These are phyloP conservation scores for Pseudonitzschia multistriata DNA, from an alignment of 108 stramenopile genomes.

Conservation along the genomic window DNA sequence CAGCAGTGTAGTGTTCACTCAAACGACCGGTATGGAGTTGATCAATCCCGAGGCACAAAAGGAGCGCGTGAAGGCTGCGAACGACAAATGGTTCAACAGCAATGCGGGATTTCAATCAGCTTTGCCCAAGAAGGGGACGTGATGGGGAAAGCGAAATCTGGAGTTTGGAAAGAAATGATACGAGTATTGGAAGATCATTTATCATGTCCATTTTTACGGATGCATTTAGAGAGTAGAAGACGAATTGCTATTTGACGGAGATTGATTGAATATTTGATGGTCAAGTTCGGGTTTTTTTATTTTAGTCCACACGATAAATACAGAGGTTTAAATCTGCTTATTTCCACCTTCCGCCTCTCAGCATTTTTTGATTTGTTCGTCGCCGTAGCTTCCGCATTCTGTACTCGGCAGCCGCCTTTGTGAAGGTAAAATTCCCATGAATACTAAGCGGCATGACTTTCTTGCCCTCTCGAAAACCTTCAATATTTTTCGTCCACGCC, in stretches of 20 bases:
- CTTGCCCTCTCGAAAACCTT: constrained; percentile 52
- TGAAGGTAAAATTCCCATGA: constrained; percentile 56
- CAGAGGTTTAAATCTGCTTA: background rate
- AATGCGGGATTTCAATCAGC: constrained; percentile 86
- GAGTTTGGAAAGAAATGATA: background rate
- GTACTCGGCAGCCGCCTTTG: constrained; percentile 63
- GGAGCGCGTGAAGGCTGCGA: constrained; percentile 66
- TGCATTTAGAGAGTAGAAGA: too few relatives aligned
- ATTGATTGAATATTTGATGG: too few relatives aligned
- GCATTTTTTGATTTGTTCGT: constrained; percentile 50
- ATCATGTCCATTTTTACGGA: too few relatives aligned
- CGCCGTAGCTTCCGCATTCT: constrained; percentile 67
- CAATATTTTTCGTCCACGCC: constrained; percentile 66
- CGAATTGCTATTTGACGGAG: too few relatives aligned
- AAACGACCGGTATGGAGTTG: constrained; percentile 79
- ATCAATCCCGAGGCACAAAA: constrained; percentile 85
- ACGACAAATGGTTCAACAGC: constrained; percentile 87
- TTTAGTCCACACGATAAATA: too few relatives aligned
- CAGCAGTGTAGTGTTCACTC: constrained; percentile 83
- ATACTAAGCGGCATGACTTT: constrained; percentile 63
- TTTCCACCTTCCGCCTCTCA: constrained; percentile 68
- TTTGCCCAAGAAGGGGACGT: constrained; percentile 42
- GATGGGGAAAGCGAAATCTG: too few relatives aligned
- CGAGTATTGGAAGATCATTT: too few relatives aligned
- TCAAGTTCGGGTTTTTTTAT: too few relatives aligned